Conservation (phyloP, 1,284 basidiomycete genomes). For the Trametes polyzona region DNA sequence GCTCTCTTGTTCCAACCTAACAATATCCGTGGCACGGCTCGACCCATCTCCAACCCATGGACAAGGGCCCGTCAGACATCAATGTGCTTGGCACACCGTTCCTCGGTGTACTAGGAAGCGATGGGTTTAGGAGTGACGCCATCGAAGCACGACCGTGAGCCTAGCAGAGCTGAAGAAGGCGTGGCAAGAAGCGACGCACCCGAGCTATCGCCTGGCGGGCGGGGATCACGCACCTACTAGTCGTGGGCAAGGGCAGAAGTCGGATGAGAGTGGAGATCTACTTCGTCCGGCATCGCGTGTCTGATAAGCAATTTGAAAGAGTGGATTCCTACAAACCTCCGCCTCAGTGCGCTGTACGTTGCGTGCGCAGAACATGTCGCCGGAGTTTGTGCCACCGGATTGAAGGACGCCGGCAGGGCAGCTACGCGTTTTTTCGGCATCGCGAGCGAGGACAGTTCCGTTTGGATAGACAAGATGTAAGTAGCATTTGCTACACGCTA, state of each 20-base stretch:
- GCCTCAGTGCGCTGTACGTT: neutral
- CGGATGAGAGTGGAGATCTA: neutral
- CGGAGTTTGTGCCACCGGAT: too few relatives aligned
- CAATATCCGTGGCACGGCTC: too few relatives aligned
- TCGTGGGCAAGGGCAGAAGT: neutral
- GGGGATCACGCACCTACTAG: neutral
- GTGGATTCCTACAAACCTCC: neutral
- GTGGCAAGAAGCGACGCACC: neutral
- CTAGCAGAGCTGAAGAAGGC: neutral
- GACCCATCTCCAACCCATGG: too few relatives aligned
- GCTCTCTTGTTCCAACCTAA: too few relatives aligned
- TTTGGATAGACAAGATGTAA: too few relatives aligned
- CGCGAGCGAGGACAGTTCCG: too few relatives aligned
- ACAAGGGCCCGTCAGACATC: too few relatives aligned
- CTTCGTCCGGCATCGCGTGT: neutral
- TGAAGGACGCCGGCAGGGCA: too few relatives aligned
- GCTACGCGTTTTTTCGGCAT: too few relatives aligned
- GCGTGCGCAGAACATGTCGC: too few relatives aligned
- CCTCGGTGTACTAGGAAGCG: neutral
- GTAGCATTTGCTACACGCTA: too few relatives aligned
- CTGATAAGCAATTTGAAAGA: slow-evolving; percentile 3
- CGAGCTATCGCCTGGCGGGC: slow-evolving; percentile 3
- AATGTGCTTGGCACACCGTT: neutral
- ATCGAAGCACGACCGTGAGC: neutral
- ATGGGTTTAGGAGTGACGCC: neutral